Evolutionary conservation across 352 stramenopile genomes (phyloP), one percentile per base, ranked within the genome.

Genomic region (Phytophthora megakarya): DNA sequence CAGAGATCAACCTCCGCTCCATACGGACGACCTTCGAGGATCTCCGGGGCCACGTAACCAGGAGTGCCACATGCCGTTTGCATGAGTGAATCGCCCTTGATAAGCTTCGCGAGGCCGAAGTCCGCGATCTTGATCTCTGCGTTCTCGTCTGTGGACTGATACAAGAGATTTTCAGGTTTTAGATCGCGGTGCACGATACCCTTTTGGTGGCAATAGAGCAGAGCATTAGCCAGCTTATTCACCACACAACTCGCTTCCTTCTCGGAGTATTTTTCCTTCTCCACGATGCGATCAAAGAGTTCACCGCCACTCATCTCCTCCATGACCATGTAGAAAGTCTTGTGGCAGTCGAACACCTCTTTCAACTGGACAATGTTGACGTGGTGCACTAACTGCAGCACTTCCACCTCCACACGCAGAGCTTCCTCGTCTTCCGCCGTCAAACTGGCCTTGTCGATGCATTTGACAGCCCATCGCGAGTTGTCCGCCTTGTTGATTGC

Each of bases 11-110:
- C 91, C 75, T 98, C 92, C 9, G 79, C 87, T 59, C 93, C 93
- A 72, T 99, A 99, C 26, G 85, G 78, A 18, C 89, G 81, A 6
- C 93, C 90, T 63, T 97, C 83, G 23, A 99, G 72, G 75, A 99
- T 98, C 81, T 99, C 97, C 0, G 97, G 95, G 1, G 97, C 97
- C 7, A 99, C 95, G 77, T 99, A 99, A 1, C 96, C 96, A 0
- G 96, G 96, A 35, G 96, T 99, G 23, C 97, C 97, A 69, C 96
- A 99, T 50, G 97, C 94, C 6, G 95, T 98, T 39, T 95, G 95
- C 68, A 99, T 92, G 60, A 92, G 86, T 33, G 86, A 97, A 88
- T 98, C 89, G 40, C 92, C 91, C 54, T 93, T 90, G 37, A 98
- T 83, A 39, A 97, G 84, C 67, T 97, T 97, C 25, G 84, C 83